These are phyloP conservation scores for Trichaptum fuscoviolaceum DNA, from an alignment of 768 basidiomycete species.

Conservation along the genomic window DNA sequence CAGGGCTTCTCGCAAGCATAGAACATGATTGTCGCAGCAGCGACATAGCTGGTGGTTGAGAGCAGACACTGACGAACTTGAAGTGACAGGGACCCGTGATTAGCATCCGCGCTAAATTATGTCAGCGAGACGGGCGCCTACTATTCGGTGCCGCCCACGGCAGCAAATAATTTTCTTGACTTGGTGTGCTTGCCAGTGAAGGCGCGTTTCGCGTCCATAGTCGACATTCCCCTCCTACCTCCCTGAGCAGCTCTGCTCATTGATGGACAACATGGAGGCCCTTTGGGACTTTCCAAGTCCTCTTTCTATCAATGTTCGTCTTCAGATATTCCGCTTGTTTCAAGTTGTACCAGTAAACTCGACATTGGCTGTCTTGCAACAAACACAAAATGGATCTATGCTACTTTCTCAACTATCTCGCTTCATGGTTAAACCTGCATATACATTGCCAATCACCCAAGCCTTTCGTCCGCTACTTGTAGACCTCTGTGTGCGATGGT, in stretches of 20 bases:
- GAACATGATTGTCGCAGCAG: not conserved
- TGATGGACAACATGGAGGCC: not conserved
- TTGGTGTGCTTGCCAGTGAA: not conserved
- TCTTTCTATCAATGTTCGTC: not conserved
- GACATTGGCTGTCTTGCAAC: not conserved
- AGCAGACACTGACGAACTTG: not conserved
- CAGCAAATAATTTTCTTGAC: not conserved
- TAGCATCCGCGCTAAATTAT: not conserved
- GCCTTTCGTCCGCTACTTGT: slow-evolving; percentile 72
- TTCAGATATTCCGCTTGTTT: not conserved
- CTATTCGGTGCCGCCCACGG: not conserved
- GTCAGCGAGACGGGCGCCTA: not conserved
- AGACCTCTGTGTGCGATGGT: slow-evolving; percentile 80
- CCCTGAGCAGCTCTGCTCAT: not conserved
- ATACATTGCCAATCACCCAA: slow-evolving; percentile 57
- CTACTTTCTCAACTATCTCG: slow-evolving; percentile 38
- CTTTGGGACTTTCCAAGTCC: slow-evolving; percentile 1
- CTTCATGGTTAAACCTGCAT: slow-evolving; percentile 53
- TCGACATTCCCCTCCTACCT: not conserved
- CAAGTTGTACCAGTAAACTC: not conserved
- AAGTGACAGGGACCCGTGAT: not conserved
- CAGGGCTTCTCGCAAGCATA: not conserved
- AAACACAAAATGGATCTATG: not conserved
- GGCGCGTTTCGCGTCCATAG: not conserved
- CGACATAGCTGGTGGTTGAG: not conserved